A percentile compares a stretch with the other conserved stretches of the same genome.
phyloP scores from a whole-genome alignment of 2,329 filamentous ascomycete species.

The Penicillium sp. region DNA sequence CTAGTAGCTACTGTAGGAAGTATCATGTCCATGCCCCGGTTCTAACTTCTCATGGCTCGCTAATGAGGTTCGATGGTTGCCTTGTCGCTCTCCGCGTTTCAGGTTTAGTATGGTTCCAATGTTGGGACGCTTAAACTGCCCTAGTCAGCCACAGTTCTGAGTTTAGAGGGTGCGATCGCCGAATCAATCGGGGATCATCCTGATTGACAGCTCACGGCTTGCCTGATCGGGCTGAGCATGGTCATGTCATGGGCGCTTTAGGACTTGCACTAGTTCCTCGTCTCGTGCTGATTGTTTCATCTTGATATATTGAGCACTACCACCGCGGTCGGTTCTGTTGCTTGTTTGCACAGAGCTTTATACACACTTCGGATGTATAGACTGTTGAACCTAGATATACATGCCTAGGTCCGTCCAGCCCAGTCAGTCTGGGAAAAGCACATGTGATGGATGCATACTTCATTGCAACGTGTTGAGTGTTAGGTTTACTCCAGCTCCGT shows the following conservation, averaged over 20 bases:
- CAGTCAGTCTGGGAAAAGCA: neutral
- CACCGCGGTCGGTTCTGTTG: neutral
- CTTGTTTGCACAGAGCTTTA: neutral
- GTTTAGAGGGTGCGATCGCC: neutral
- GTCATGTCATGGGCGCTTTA: neutral
- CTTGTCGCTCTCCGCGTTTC: constrained; percentile 11
- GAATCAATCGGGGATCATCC: constrained; percentile 1
- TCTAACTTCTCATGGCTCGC: neutral
- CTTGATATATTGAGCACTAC: neutral
- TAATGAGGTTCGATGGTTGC: neutral
- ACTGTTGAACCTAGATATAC: neutral
- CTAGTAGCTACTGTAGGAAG: neutral
- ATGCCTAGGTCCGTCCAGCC: neutral
- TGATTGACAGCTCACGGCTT: constrained; percentile 6
- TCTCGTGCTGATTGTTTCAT: constrained; percentile 1
- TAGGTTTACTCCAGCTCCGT: neutral
- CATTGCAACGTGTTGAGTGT: neutral
- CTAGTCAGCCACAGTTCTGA: neutral
- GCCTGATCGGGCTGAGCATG: neutral
- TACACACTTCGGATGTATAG: neutral
- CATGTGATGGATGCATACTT: neutral
- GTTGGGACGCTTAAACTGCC: neutral
- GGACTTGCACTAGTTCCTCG: neutral
- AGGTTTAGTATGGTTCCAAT: constrained; percentile 6
- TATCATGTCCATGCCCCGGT: neutral